A percentile compares a stretch with the other conserved stretches of the same genome.
Conservation (phyloP, 2,329 filamentous ascomycete species). For the Microdochium nivale region DNA sequence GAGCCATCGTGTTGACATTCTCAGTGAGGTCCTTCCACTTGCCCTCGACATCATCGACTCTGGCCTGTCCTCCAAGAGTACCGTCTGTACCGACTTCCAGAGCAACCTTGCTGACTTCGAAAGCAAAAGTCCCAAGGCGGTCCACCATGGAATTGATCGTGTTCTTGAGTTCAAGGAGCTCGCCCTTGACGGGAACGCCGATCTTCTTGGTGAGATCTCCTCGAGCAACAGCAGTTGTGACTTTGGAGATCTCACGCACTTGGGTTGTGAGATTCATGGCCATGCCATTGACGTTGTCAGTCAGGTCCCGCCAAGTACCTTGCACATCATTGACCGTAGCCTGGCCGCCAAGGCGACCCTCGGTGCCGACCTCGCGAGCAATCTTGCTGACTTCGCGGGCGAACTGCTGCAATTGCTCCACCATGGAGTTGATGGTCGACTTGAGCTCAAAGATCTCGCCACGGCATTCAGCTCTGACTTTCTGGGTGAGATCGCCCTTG, state of each 20-base stretch:
- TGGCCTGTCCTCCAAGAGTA: conserved; percentile 84
- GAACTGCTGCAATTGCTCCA: conserved; percentile 94
- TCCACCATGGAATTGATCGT: conserved; percentile 99
- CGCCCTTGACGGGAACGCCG: conserved; percentile 83
- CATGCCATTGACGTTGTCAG: conserved; percentile 96
- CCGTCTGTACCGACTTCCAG: conserved; percentile 95
- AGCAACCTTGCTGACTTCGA: conserved; percentile 91
- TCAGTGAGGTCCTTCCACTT: conserved; percentile 98
- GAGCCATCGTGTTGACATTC: conserved; percentile 73
- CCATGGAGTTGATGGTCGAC: conserved; percentile 98
- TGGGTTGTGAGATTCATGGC: conserved; percentile 96
- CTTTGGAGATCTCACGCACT: conserved; percentile 93
- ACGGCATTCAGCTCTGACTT: conserved; percentile 86
- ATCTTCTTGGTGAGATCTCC: conserved; percentile 96
- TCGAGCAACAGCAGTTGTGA: conserved; percentile 89
- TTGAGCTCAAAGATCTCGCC: conserved; percentile 93
- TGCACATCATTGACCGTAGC: conserved; percentile 94
- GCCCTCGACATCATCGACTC: conserved; percentile 89
- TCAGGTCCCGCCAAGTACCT: conserved; percentile 94
- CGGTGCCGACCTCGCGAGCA: conserved; percentile 91
- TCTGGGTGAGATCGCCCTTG: conserved; percentile 88
- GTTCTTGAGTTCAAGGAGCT: conserved; percentile 91
- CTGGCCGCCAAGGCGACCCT: conserved; percentile 88
- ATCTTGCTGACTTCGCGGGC: conserved; percentile 95
- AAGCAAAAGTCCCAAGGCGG: conserved; percentile 89